Conservation (phyloP, 2,329 filamentous ascomycete species). For the Microsporum ferrugineum region DNA sequence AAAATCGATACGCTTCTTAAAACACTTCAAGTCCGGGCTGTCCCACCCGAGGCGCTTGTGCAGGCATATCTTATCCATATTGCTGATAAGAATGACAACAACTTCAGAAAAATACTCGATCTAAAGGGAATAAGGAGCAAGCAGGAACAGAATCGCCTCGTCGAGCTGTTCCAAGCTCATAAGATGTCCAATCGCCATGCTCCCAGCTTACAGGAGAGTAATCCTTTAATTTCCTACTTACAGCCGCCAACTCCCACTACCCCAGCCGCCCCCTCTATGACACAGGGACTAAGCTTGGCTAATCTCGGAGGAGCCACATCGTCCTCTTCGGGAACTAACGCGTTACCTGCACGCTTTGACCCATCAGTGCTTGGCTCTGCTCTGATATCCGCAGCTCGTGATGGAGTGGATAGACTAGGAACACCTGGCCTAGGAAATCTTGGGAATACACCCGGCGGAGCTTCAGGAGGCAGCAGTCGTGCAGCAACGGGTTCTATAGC, state of each 20-base stretch:
- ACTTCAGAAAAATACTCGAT: conserved; percentile 93
- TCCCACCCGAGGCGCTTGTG: conserved; percentile 83
- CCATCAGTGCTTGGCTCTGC: conserved; percentile 73
- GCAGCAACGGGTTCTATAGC: conserved; percentile 14
- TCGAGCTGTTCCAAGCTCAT: conserved; percentile 87
- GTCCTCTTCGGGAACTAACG: conserved; percentile 31
- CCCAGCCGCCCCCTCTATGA: conserved; percentile 28
- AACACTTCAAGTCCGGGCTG: conserved; percentile 85
- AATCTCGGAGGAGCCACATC: conserved; percentile 35
- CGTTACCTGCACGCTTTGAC: conserved; percentile 56
- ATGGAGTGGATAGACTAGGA: conserved; percentile 68
- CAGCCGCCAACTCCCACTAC: conserved; percentile 23
- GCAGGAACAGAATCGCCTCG: conserved; percentile 65
- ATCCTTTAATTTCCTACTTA: conserved; percentile 59
- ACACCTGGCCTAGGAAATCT: conserved; percentile 40
- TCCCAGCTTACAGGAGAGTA: conserved; percentile 54
- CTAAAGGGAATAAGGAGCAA: conserved; percentile 79
- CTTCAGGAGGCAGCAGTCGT: conserved; percentile 22
- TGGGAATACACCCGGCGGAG: conserved; percentile 17
- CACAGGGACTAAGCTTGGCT: conserved; percentile 37
- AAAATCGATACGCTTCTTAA: conserved; percentile 89
- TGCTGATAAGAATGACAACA: conserved; percentile 79
- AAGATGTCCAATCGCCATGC: conserved; percentile 55
- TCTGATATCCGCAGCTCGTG: conserved; percentile 73
- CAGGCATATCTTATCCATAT: conserved; percentile 98